Percentiles rank a stretch among this genome's conserved stretches.
Conservation (phyloP, 106 monocot species). For the Acanthochlamys bracteata region DNA sequence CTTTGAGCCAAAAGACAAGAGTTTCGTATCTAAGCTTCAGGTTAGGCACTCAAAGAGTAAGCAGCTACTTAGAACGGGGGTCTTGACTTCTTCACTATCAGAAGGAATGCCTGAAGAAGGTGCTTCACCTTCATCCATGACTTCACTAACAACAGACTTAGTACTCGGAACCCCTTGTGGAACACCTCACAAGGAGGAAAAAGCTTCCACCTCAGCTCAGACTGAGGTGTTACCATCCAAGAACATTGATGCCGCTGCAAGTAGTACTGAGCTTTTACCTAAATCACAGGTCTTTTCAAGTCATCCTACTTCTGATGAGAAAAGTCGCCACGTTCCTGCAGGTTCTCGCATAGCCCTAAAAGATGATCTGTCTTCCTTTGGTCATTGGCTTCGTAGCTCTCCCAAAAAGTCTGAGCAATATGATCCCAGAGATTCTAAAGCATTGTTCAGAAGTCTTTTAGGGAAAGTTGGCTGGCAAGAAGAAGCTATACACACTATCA, state of each 20-base stretch:
- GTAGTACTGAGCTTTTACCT: conserved; percentile 2
- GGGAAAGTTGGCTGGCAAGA: conserved; percentile 72
- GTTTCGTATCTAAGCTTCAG: conserved; percentile 28
- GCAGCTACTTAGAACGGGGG: conserved; percentile 15
- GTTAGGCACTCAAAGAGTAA: conserved; percentile 36
- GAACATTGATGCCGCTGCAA: conserved; percentile 18
- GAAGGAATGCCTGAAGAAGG: conserved; percentile 21
- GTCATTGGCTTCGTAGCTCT: neutral
- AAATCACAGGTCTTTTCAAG: conserved; percentile 6
- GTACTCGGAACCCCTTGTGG: conserved; percentile 39
- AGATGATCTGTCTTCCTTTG: conserved; percentile 8
- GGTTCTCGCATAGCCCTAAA: neutral
- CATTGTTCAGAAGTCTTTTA: conserved; percentile 34
- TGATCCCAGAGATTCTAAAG: conserved; percentile 48
- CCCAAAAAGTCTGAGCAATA: conserved; percentile 15
- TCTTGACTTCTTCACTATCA: conserved; percentile 13
- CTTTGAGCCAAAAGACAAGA: conserved; percentile 18
- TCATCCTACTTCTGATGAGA: conserved; percentile 3
- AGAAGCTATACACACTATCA: conserved; percentile 58
- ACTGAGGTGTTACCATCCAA: conserved; percentile 17
- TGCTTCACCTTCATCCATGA: conserved; percentile 45
- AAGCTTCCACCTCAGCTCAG: neutral
- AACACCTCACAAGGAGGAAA: conserved; percentile 14
- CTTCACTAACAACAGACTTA: conserved; percentile 78
- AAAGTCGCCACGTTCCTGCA: neutral